Evolutionary conservation across 495 filamentous ascomycete genomes (phyloP).

Genomic region (Alectoria sarmentosa): DNA sequence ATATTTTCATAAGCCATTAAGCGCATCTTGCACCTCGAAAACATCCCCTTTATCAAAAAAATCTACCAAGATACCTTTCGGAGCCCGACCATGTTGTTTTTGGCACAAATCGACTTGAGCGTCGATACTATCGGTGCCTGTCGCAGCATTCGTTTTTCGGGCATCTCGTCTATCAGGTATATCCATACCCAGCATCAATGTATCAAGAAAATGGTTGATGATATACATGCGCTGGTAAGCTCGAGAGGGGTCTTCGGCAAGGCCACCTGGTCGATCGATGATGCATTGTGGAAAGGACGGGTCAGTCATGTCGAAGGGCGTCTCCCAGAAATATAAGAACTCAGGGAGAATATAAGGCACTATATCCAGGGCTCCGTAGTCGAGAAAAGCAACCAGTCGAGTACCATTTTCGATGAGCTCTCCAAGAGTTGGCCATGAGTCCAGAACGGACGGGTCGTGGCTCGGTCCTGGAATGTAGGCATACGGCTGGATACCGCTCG

Average conservation of each 20-base stretch:
- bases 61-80: constrained; percentile 58
- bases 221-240: constrained; percentile 47
- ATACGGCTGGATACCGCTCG: constrained; percentile 49
- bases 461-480: constrained; percentile 43
- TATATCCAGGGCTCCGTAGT: constrained; percentile 42
- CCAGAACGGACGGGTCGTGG: constrained; percentile 28
- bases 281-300: constrained; percentile 43
- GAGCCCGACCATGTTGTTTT: constrained; percentile 45
- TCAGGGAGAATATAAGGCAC: constrained; percentile 60
- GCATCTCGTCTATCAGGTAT: constrained; percentile 51
- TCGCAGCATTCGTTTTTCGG: constrained; percentile 48
- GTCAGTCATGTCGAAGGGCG: constrained; percentile 53
- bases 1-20: constrained; percentile 42
- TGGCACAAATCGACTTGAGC: constrained; percentile 47
- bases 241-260: constrained; percentile 25
- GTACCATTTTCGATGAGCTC: constrained; percentile 53
- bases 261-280: constrained; percentile 49
- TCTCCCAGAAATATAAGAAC: constrained; percentile 67
- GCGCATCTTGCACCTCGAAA: constrained; percentile 45
- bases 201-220: constrained; percentile 42
- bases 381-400: constrained; percentile 57
- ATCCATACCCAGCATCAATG: constrained; percentile 40
- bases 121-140: constrained; percentile 48
- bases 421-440: constrained; percentile 56
- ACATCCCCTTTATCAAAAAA: constrained; percentile 56